Evolutionary conservation across 331 rosid species (phyloP).

Genomic region (Quercus tomentella): DNA sequence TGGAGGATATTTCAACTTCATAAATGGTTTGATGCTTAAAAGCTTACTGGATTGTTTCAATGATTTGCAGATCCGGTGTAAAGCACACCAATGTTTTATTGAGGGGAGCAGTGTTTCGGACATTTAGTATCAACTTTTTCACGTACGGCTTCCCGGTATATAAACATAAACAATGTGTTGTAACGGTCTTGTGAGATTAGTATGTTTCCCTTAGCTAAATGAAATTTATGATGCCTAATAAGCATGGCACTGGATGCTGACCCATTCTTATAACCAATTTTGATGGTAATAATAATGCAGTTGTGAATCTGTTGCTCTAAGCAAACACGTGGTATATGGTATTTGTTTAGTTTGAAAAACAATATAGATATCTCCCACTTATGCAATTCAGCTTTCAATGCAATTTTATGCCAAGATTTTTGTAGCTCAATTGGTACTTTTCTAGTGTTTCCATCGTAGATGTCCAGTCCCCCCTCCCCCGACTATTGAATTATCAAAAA

Average conservation of each 20-base stretch:
- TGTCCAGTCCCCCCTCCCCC: no score
- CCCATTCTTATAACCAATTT: neutral
- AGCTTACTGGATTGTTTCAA: slow-evolving; percentile 18
- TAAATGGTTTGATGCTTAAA: slow-evolving; percentile 6
- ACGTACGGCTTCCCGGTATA: slow-evolving; percentile 99
- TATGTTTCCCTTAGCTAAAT: slow-evolving; percentile 4
- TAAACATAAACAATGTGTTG: slow-evolving; percentile 39
- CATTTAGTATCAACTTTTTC: slow-evolving; percentile 96
- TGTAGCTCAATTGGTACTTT: no score
- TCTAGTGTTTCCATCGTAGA: no score
- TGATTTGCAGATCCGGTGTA: slow-evolving; percentile 82
- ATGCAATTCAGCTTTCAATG: neutral
- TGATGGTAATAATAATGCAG: neutral
- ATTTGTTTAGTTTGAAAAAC: neutral
- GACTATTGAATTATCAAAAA: no score
- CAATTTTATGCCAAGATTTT: no score
- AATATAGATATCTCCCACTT: neutral
- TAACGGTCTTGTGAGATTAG: slow-evolving; percentile 15
- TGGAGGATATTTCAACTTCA: neutral
- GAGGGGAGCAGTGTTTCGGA: slow-evolving; percentile 85
- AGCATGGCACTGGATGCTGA: neutral
- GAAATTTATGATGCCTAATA: neutral
- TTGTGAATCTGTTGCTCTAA: neutral
- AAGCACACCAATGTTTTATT: slow-evolving; percentile 83
- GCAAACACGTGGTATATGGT: neutral